Conservation (phyloP, 2,329 filamentous ascomycete genomes). For the Elsinoe australis region DNA sequence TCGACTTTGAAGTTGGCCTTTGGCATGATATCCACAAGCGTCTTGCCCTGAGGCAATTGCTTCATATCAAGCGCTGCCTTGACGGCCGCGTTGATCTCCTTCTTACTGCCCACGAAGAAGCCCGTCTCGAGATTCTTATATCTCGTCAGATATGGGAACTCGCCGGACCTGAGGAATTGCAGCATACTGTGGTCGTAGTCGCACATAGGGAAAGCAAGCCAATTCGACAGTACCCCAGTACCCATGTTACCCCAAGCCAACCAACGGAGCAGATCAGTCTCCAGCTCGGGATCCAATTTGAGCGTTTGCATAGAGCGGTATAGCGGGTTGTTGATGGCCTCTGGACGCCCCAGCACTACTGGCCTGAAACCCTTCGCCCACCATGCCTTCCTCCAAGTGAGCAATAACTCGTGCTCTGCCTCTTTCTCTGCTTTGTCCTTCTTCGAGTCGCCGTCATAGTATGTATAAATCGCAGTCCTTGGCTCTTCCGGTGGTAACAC, state of each 20-base stretch:
- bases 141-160: slow-evolving; percentile 64
- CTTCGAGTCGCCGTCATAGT: slow-evolving; percentile 64
- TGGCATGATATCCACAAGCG: slow-evolving; percentile 55
- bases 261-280: slow-evolving; percentile 72
- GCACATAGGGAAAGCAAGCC: slow-evolving; percentile 78
- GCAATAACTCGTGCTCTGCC: slow-evolving; percentile 68
- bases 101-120: slow-evolving; percentile 63
- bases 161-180: slow-evolving; percentile 63
- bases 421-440: slow-evolving; percentile 58
- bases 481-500: slow-evolving; percentile 68
- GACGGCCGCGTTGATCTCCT: slow-evolving; percentile 37
- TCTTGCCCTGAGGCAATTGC: slow-evolving; percentile 55
- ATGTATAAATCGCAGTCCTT: slow-evolving; percentile 78
- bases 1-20: slow-evolving; percentile 59
- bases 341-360: slow-evolving; percentile 67
- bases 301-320: slow-evolving; percentile 62
- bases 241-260: slow-evolving; percentile 90
- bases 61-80: slow-evolving; percentile 35
- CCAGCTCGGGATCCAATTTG: slow-evolving; percentile 54
- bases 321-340: slow-evolving; percentile 74
- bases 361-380: slow-evolving; percentile 90
- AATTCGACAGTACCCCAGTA: slow-evolving; percentile 70
- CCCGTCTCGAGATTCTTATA: slow-evolving; percentile 65
- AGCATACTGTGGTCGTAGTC: slow-evolving; percentile 64
- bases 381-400: slow-evolving; percentile 89